Evolutionary conservation across 1,139 yeast genomes (phyloP).

Genomic region (Williopsis jadinii): DNA sequence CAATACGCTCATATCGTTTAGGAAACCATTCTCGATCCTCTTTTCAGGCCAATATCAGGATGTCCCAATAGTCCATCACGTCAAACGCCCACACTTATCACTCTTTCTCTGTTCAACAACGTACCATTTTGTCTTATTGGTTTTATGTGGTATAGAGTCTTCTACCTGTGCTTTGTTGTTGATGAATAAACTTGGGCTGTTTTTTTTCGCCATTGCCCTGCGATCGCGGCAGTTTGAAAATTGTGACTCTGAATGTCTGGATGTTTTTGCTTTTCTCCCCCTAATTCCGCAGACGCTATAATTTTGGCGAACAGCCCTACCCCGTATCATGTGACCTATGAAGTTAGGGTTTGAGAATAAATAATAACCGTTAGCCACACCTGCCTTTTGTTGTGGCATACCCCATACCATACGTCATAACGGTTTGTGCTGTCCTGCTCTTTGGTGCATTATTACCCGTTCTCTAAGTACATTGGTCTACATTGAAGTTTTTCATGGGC

Average conservation of each 20-base stretch:
- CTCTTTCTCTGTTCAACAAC: conserved; percentile 10
- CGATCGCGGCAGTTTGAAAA: neutral
- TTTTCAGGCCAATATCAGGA: no score
- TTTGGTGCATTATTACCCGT: neutral
- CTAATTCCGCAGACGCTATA: no score
- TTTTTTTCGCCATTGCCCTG: conserved; percentile 1
- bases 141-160: conserved; percentile 4
- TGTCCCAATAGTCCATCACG: no score
- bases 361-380: neutral
- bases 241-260: conserved; percentile 3
- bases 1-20: neutral
- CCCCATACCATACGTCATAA: neutral
- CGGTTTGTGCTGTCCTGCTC: neutral
- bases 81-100: neutral
- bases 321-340: neutral
- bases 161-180: conserved; percentile 1
- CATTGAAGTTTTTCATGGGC: neutral
- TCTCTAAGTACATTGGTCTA: neutral
- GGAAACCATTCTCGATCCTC: no score
- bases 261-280: neutral
- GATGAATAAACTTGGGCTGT: neutral
- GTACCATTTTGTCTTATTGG: conserved; percentile 29
- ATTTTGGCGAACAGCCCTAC: neutral
- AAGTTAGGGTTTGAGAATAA: neutral
- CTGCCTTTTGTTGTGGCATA: neutral